Evolutionary conservation across 495 filamentous ascomycete genomes (phyloP).

Genomic region (Neurospora sp.): DNA sequence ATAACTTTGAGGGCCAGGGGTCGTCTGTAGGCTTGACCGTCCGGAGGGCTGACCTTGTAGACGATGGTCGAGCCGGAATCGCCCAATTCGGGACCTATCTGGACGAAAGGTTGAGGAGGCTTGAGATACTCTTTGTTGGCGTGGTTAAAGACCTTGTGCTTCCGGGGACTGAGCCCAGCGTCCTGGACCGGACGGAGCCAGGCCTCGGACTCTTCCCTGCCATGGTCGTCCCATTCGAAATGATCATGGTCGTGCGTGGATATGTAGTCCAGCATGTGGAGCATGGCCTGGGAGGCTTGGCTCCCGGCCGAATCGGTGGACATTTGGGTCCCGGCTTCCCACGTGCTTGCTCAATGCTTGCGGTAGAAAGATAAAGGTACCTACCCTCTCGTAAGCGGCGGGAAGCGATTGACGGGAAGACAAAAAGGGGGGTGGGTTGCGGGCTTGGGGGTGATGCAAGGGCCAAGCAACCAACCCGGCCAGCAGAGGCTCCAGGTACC

Average conservation of each 20-base stretch:
- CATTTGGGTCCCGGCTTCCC: slow-evolving; percentile 2
- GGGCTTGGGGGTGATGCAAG: not conserved
- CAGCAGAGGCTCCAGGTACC: not conserved
- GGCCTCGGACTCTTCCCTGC: slow-evolving; percentile 9
- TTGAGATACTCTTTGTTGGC: slow-evolving; percentile 20
- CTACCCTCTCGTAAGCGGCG: not conserved
- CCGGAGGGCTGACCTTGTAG: slow-evolving; percentile 17
- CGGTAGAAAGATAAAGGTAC: not conserved
- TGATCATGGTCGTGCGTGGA: slow-evolving; percentile 8
- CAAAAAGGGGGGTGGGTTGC: not conserved
- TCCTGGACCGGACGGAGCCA: slow-evolving; percentile 17
- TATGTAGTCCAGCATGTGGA: slow-evolving; percentile 15
- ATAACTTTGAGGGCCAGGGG: slow-evolving; percentile 24
- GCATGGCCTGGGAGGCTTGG: slow-evolving; percentile 12
- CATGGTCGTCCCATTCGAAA: slow-evolving; percentile 19
- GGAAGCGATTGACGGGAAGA: not conserved
- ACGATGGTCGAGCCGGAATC: slow-evolving; percentile 23
- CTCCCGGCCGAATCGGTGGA: slow-evolving; percentile 13
- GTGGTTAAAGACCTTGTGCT: slow-evolving; percentile 26
- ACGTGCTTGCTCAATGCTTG: not conserved
- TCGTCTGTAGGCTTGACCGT: slow-evolving; percentile 10
- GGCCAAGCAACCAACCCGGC: not conserved
- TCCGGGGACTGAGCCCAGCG: slow-evolving; percentile 12
- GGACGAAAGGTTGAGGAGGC: slow-evolving; percentile 15
- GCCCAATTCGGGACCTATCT: slow-evolving; percentile 13